Percentiles rank a stretch among this genome's conserved stretches.
These are phyloP conservation scores for Endothia cerciana DNA, from an alignment of 2,329 filamentous ascomycete species.

Conservation along the genomic window DNA sequence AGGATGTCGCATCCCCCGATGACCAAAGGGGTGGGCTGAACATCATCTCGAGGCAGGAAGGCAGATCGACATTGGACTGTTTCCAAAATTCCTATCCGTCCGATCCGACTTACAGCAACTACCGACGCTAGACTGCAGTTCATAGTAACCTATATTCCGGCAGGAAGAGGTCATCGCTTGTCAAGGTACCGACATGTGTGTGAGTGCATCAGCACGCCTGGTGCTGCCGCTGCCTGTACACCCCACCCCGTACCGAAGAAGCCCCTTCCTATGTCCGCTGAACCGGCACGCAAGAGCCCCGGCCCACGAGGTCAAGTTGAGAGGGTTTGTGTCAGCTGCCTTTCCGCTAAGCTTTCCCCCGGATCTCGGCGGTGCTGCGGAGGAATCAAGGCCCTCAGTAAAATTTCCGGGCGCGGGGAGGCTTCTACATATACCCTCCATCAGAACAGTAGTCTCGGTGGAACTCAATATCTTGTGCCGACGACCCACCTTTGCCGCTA, in stretches of 20 bases:
- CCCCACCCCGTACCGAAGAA: too few species aligned
- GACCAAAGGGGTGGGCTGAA: not conserved
- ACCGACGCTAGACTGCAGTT: slow-evolving; percentile 3
- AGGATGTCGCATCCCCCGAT: not conserved
- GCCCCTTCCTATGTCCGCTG: too few species aligned
- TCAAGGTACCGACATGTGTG: too few species aligned
- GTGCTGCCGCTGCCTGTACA: too few species aligned
- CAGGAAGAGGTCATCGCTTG: not conserved
- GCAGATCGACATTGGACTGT: not conserved
- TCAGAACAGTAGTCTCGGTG: not conserved
- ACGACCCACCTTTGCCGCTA: not conserved
- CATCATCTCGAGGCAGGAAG: not conserved
- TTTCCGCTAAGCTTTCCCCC: too few species aligned
- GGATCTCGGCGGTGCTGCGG: too few species aligned
- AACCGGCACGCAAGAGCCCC: too few species aligned
- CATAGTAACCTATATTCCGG: slow-evolving; percentile 1
- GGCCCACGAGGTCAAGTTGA: too few species aligned
- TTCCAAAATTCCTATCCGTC: not conserved
- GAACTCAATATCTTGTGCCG: not conserved
- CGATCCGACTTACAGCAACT: slow-evolving; percentile 1
- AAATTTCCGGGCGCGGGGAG: too few species aligned
- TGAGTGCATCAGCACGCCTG: too few species aligned
- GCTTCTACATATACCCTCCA: slow-evolving; percentile 1
- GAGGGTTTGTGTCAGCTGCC: too few species aligned
- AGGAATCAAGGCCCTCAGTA: not conserved